Evolutionary conservation across 768 basidiomycete species (phyloP).

Genomic region (Glaciozyma martinii): DNA sequence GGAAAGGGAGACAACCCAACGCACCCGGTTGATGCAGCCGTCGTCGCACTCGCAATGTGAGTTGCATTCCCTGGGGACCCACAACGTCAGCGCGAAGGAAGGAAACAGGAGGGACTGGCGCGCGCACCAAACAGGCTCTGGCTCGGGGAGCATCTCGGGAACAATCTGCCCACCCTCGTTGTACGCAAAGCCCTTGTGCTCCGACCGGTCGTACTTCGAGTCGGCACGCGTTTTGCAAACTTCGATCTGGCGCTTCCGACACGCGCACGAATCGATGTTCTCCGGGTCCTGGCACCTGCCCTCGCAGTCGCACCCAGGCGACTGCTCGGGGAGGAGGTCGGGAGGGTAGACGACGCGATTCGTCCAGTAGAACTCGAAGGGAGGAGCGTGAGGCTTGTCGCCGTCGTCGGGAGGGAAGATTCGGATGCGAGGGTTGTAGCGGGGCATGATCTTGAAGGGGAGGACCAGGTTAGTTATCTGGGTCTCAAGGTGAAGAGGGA

Average conservation of each 20-base stretch:
- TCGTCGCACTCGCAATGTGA: conserved; percentile 21
- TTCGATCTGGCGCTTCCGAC: conserved; percentile 5
- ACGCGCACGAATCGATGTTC: conserved; percentile 3
- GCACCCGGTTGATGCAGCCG: conserved; percentile 11
- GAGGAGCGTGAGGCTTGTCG: background rate
- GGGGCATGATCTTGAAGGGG: background rate
- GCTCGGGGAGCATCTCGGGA: fast-evolving
- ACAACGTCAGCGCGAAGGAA: background rate
- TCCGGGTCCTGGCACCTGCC: conserved; percentile 9
- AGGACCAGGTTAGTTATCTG: too few relatives aligned
- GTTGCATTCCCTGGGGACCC: conserved; percentile 21
- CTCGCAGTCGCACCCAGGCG: conserved; percentile 19
- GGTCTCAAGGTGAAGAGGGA: too few relatives aligned
- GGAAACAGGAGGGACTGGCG: too few relatives aligned
- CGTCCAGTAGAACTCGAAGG: conserved; percentile 24
- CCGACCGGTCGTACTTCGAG: background rate
- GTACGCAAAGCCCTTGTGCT: conserved; percentile 18
- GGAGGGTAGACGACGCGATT: conserved; percentile 21
- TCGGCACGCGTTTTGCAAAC: background rate
- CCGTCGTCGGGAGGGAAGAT: background rate
- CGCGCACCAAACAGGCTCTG: conserved; percentile 19
- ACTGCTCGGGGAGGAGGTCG: conserved; percentile 13
- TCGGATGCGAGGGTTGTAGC: background rate
- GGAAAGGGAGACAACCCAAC: too few relatives aligned
- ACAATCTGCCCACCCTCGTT: background rate